A percentile compares a stretch with the other conserved stretches of the same genome.
Conservation (phyloP, 192 early-diverging fungal genomes). For the Endogone sp. region DNA sequence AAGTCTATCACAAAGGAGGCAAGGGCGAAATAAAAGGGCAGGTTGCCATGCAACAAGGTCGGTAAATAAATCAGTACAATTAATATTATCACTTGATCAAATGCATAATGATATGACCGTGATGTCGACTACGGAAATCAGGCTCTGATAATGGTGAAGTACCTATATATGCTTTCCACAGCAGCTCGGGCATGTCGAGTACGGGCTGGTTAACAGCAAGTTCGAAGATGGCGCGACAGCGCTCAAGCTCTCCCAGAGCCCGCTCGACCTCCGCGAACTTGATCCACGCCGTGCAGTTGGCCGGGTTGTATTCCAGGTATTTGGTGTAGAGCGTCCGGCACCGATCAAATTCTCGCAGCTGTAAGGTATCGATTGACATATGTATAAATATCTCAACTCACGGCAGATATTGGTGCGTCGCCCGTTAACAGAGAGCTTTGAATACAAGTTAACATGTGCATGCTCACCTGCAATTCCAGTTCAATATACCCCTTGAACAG, state of each 20-base stretch:
- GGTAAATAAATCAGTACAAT: too few species aligned
- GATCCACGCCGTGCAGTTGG: constrained; percentile 93
- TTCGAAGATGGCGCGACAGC: constrained; percentile 85
- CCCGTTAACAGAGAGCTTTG: too few species aligned
- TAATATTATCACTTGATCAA: too few species aligned
- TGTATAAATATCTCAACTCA: too few species aligned
- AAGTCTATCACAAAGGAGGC: constrained; percentile 56
- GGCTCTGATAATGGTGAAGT: background rate
- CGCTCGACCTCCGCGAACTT: constrained; percentile 92
- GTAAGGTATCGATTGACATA: background rate
- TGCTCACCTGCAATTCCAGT: constrained; percentile 73
- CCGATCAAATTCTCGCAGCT: constrained; percentile 91
- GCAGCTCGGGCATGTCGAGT: constrained; percentile 96
- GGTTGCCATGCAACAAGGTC: background rate
- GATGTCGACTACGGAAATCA: background rate
- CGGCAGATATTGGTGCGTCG: background rate
- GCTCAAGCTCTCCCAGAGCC: constrained; percentile 80
- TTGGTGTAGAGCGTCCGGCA: constrained; percentile 87
- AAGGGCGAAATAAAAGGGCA: background rate
- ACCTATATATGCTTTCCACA: constrained; percentile 97
- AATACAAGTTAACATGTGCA: background rate
- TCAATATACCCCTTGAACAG: constrained; percentile 97
- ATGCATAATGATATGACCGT: too few species aligned
- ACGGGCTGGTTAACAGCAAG: constrained; percentile 84
- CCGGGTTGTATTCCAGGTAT: constrained; percentile 83